These are phyloP conservation scores for Penicillium sp. DNA, from an alignment of 2,329 filamentous ascomycete species.

Conservation along the genomic window DNA sequence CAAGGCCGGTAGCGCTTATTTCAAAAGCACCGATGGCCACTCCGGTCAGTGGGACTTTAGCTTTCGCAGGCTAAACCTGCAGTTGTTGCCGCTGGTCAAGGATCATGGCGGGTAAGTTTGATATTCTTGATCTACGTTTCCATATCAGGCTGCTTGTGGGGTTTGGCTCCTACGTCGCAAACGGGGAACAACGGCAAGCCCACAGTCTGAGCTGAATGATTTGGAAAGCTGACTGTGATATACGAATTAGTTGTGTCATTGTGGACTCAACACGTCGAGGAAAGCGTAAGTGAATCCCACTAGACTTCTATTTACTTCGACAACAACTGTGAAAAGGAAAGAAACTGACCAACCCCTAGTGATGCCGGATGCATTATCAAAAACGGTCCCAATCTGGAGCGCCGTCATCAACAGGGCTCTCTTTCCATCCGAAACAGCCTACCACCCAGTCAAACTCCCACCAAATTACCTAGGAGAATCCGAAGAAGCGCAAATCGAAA, in stretches of 20 bases:
- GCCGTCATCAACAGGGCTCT: constrained; percentile 78
- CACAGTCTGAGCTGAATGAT: background rate
- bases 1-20: constrained; percentile 80
- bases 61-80: constrained; percentile 78
- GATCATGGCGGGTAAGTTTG: constrained; percentile 63
- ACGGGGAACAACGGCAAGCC: background rate
- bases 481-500: constrained; percentile 76
- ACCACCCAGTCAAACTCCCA: constrained; percentile 67
- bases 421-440: constrained; percentile 60
- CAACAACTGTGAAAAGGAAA: background rate
- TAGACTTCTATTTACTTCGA: background rate
- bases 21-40: constrained; percentile 97
- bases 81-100: constrained; percentile 71
- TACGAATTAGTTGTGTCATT: constrained; percentile 60
- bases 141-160: background rate
- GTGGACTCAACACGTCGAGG: constrained; percentile 92
- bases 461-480: constrained; percentile 71
- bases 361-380: constrained; percentile 92
- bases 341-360: constrained; percentile 44
- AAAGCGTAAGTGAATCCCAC: constrained; percentile 62
- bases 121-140: constrained; percentile 17
- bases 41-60: constrained; percentile 89
- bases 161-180: background rate
- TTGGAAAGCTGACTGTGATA: constrained; percentile 9
- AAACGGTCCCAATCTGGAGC: constrained; percentile 94